These are phyloP conservation scores for Auxenochlorella protothecoides DNA, from an alignment of 139 green algal species.

Conservation along the genomic window DNA sequence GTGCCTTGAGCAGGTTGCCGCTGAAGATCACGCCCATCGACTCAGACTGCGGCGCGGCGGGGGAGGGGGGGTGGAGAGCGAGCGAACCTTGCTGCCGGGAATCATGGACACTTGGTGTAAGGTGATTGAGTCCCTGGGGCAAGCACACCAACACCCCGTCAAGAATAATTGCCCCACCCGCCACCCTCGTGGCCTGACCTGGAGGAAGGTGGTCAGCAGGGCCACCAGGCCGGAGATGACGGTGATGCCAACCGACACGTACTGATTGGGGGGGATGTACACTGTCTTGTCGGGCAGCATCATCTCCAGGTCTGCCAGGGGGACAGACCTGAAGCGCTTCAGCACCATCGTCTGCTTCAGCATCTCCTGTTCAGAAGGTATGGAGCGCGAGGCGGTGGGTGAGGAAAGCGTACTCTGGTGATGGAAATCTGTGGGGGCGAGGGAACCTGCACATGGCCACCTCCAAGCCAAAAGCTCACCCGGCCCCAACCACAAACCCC, in stretches of 20 bases:
- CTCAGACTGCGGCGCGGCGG: no score
- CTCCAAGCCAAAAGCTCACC: no score
- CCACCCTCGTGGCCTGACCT: no score
- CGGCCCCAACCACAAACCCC: neutral
- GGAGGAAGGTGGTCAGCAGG: neutral
- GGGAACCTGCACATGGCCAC: neutral
- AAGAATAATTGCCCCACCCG: neutral
- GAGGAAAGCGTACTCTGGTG: no score
- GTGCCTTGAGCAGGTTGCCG: no score
- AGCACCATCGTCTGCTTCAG: slow-evolving; percentile 52
- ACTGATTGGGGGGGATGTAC: slow-evolving; percentile 2
- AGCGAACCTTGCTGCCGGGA: no score
- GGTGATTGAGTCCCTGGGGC: neutral
- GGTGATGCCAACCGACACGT: slow-evolving; percentile 6
- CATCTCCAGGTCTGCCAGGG: slow-evolving; percentile 71
- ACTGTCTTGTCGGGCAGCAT: slow-evolving; percentile 67
- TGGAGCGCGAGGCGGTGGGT: no score
- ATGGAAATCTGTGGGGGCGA: neutral
- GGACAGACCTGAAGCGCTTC: slow-evolving; percentile 58
- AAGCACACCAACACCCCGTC: neutral
- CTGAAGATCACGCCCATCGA: no score
- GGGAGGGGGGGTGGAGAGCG: no score
- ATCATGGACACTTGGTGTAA: no score
- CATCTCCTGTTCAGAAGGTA: neutral
- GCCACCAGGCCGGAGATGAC: neutral